Evolutionary conservation across 176 grass and related monocot species (phyloP).

Genomic region (Guadua angustifolia): DNA sequence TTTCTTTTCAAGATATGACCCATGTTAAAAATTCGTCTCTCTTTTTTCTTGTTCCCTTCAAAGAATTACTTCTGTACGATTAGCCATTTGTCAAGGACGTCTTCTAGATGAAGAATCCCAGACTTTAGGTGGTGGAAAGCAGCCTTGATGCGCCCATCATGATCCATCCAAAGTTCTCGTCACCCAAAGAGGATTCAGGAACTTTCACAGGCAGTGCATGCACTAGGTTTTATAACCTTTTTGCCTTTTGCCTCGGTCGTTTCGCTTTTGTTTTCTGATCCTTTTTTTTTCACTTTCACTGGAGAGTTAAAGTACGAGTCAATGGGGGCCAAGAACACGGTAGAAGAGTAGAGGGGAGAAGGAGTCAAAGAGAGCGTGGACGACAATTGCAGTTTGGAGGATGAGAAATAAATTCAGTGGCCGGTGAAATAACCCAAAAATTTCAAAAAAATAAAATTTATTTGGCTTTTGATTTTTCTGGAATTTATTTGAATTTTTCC

Average conservation of each 20-base stretch:
- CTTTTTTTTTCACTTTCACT: not conserved
- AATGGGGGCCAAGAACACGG: not conserved
- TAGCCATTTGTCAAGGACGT: not conserved
- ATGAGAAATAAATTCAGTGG: not conserved
- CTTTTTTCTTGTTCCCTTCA: not conserved
- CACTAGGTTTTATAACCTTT: slow-evolving; percentile 25
- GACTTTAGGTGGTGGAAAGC: not conserved
- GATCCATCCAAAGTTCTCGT: slow-evolving; percentile 23
- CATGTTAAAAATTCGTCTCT: not conserved
- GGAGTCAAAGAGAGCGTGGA: not conserved
- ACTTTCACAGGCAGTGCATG: slow-evolving; percentile 48
- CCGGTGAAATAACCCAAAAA: too few relatives aligned
- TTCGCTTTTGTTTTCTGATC: slow-evolving; percentile 21
- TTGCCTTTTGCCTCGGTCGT: not conserved
- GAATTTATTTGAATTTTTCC: too few relatives aligned
- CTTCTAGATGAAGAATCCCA: slow-evolving; percentile 2
- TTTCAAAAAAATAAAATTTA: too few relatives aligned
- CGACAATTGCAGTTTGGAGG: not conserved
- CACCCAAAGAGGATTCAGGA: slow-evolving; percentile 46
- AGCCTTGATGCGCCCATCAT: slow-evolving; percentile 14
- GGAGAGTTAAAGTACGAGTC: not conserved
- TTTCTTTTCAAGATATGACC: not conserved
- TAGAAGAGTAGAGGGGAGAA: not conserved
- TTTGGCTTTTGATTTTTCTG: too few relatives aligned
- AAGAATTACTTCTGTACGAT: not conserved